Conservation (phyloP, 805 yeast genomes). For the Nakazawaea sp. region DNA sequence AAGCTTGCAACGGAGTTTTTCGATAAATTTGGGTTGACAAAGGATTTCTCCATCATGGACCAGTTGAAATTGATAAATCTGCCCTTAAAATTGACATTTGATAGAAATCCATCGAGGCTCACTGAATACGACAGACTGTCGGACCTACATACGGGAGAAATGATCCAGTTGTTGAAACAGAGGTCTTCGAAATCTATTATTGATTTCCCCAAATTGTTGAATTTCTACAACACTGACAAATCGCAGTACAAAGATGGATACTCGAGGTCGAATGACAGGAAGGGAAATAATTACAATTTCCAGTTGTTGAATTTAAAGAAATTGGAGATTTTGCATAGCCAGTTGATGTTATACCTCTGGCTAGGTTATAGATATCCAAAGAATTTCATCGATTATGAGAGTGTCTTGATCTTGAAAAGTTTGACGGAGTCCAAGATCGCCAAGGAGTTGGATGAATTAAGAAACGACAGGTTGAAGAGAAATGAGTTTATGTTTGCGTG, state of each 20-base stretch:
- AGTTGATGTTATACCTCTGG: slow-evolving; percentile 74
- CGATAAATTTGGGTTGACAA: slow-evolving; percentile 15
- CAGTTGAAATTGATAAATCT: slow-evolving; percentile 31
- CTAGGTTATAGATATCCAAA: slow-evolving; percentile 81
- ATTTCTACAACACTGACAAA: slow-evolving; percentile 5
- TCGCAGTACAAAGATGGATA: slow-evolving; percentile 16
- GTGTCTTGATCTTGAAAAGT: slow-evolving; percentile 63
- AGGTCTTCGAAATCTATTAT: slow-evolving; percentile 7
- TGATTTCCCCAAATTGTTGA: slow-evolving; percentile 15
- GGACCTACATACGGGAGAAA: slow-evolving; percentile 3
- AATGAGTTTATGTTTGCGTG: slow-evolving; percentile 8
- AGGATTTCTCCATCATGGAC: slow-evolving; percentile 22
- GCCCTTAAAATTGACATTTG: slow-evolving; percentile 18
- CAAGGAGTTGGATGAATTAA: slow-evolving; percentile 34
- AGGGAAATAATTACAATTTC: neutral
- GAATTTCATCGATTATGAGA: slow-evolving; percentile 65
- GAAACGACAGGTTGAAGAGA: slow-evolving; percentile 12
- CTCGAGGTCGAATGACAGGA: slow-evolving; percentile 16
- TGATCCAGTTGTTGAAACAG: neutral
- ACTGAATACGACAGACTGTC: slow-evolving; percentile 17
- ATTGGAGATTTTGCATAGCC: slow-evolving; percentile 63
- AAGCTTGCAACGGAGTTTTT: slow-evolving; percentile 20
- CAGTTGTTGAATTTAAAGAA: slow-evolving; percentile 16
- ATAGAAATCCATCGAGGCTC: slow-evolving; percentile 5
- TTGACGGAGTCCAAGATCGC: slow-evolving; percentile 59